These are phyloP conservation scores for Vigna nakashimae DNA, from an alignment of 306 rosid species.

Conservation along the genomic window DNA sequence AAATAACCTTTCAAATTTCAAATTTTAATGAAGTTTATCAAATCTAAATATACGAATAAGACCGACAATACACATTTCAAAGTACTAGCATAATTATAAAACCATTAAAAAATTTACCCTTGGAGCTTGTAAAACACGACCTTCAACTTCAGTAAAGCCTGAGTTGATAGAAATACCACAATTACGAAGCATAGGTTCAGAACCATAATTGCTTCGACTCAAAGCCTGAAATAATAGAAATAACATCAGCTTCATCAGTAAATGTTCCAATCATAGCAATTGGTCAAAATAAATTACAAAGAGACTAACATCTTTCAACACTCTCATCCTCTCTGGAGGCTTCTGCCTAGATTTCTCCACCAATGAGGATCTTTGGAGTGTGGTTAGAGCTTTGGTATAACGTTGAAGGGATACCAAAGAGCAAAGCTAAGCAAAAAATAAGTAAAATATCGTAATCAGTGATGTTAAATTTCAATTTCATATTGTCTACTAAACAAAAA, in stretches of 20 bases:
- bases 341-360: constrained; percentile 96
- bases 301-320: constrained; percentile 66
- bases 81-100: background rate
- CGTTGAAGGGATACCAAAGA: constrained; percentile 85
- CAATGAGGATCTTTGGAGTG: constrained; percentile 80
- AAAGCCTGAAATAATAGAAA: constrained; percentile 62
- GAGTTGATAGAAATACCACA: constrained; percentile 68
- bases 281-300: background rate
- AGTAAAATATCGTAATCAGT: background rate
- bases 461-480: background rate
- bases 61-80: background rate
- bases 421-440: constrained; percentile 63
- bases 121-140: constrained; percentile 91
- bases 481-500: background rate
- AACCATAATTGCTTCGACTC: constrained; percentile 67
- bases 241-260: background rate
- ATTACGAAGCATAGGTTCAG: constrained; percentile 76
- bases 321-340: constrained; percentile 87
- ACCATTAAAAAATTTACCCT: constrained; percentile 52
- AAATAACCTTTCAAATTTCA: background rate
- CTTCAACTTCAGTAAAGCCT: constrained; percentile 79
- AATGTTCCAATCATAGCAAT: background rate
- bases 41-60: background rate
- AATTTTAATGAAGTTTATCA: background rate
- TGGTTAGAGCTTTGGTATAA: constrained; percentile 79